Base-by-base conservation (phyloP, 2,329 filamentous ascomycete genomes). In the Leptographium galeiforme region DNA sequence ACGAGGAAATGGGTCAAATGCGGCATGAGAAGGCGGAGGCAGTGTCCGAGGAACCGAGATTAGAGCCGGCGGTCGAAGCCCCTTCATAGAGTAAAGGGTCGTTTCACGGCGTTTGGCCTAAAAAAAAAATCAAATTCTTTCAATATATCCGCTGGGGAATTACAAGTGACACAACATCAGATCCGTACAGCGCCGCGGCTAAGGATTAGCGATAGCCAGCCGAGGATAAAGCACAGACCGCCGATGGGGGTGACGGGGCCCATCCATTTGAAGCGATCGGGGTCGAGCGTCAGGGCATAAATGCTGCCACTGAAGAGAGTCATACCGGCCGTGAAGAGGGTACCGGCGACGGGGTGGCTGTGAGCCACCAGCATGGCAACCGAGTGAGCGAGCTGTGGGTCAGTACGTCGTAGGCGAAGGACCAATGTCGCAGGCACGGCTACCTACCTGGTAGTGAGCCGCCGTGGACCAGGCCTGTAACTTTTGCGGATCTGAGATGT, bases 231-330 rank as follows among this genome's bases (percentile, higher is more conserved):
- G 55, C 75, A 82, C 50, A 82, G 58, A 0, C 82, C 81, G 0
- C 81, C 82, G 1, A 85, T 55, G 14, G 82, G 82, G 50, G 82
- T 85, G 13, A 84, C 75, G 1, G 82, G 82, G 0, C 82, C 82
- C 57, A 85, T 55, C 53, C 71, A 68, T 61, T 75, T 76, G 67
- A 82, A 83, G 33, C 72, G 68, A 60, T 77, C 72, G 19, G 81
- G 76, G 65, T 84, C 76, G n/a, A 85, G 68, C 0, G 78, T 72
- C 11, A 85, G 71, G 11, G 79, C 69, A 63, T 86, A 86, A 58
- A 86, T 75, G 61, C 74, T 79, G 2, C 82, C 82, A 55, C 74
- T 79, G 66, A 85, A 85, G 72, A 84, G 74, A 5, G 78, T 78
- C 70, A 85, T 84, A 51, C 82, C 82, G 0, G 78, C 78, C 0